Conservation (phyloP, 257 asterid genomes). For the Przewalskia tangutica region DNA sequence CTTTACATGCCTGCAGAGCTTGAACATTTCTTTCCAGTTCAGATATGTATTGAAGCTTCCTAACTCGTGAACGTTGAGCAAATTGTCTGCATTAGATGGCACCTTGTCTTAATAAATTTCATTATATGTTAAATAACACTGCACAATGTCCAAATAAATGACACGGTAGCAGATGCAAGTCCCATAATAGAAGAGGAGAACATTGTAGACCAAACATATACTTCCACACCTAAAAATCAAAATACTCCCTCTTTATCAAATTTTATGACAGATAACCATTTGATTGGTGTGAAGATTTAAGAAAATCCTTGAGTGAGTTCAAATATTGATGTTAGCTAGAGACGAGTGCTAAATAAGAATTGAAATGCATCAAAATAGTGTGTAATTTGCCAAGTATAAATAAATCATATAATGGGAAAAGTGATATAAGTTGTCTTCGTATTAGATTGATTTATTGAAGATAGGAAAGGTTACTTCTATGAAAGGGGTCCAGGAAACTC, state of each 20-base stretch:
- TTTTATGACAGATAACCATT: background rate
- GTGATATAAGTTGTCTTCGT: background rate
- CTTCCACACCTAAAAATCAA: background rate
- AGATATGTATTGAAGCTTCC: conserved; percentile 89
- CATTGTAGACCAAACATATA: background rate
- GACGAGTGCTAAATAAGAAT: background rate
- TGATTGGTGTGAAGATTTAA: background rate
- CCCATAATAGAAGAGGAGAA: background rate
- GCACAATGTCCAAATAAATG: background rate
- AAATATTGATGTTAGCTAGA: background rate
- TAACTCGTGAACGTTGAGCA: conserved; percentile 95
- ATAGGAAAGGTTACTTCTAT: background rate
- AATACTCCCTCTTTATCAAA: background rate
- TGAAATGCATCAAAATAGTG: background rate
- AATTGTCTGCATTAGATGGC: conserved; percentile 61
- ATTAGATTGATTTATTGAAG: background rate
- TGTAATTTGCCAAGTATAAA: background rate
- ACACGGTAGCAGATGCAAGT: background rate
- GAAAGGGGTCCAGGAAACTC: background rate
- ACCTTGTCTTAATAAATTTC: background rate
- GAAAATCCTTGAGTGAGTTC: background rate
- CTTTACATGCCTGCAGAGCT: conserved; percentile 57
- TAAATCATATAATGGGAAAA: background rate
- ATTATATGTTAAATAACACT: background rate
- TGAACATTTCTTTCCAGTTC: conserved; percentile 86